phyloP scores from a whole-genome alignment of 371 early-diverging fungal species.

The Syncephalastrum contaminatum region DNA sequence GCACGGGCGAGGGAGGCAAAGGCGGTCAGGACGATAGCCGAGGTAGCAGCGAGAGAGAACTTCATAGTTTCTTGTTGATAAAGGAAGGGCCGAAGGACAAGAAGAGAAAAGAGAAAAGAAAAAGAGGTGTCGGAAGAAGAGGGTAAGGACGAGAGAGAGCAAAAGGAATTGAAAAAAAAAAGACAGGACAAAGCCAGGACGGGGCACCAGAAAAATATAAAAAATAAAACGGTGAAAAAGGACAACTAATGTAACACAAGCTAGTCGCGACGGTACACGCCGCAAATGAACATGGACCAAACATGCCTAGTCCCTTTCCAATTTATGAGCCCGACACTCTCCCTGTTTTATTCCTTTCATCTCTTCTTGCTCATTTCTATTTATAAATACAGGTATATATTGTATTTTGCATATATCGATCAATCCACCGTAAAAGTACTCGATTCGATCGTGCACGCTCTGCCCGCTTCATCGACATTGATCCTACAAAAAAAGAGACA shows the following conservation, averaged over 20 bases:
- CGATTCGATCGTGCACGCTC: no score
- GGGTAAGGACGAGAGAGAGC: constrained; percentile 7
- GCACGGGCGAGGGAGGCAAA: constrained; percentile 31
- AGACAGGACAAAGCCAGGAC: constrained; percentile 4
- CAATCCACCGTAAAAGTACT: no score
- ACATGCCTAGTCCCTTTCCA: constrained; percentile 1
- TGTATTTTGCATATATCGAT: no score
- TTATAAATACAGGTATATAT: no score
- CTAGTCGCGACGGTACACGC: constrained; percentile 18
- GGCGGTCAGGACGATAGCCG: constrained; percentile 33
- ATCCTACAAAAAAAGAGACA: no score
- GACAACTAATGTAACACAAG: constrained; percentile 19
- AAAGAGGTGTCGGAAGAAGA: constrained; percentile 8
- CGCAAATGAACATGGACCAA: constrained; percentile 6
- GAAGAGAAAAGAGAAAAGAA: constrained; percentile 10
- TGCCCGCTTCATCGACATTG: no score
- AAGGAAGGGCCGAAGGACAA: constrained; percentile 3
- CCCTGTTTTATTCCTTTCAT: constrained; percentile 5
- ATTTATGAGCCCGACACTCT: not conserved
- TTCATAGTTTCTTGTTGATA: constrained; percentile 28
- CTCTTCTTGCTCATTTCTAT: no score
- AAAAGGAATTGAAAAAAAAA: constrained; percentile 13
- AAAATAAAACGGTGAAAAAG: constrained; percentile 6
- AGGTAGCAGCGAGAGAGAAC: constrained; percentile 45
- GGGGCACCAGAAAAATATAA: constrained; percentile 1